Base-by-base conservation (phyloP, 192 early-diverging fungal genomes). In the Haplosporangium gracile region DNA sequence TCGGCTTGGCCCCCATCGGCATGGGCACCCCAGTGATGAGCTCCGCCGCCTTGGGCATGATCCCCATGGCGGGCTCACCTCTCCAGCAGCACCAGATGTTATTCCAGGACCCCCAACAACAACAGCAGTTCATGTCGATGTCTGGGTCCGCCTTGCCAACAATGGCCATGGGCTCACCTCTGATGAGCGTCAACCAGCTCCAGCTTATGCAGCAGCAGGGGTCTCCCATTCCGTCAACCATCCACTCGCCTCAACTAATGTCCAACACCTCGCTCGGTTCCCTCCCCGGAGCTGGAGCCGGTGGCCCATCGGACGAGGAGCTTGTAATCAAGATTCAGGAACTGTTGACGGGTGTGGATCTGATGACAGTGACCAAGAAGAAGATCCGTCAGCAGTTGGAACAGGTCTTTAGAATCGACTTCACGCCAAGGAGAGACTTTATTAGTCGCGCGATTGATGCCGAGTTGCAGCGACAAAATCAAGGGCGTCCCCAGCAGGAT, bases 301-400 rank as follows among this genome's bases (percentile, higher is more conserved):
- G 88, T 34, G 89, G 78, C 11, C 96, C 96, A 9, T 92, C 93
- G 40, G 95, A 98, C 82, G 93, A 95, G 36, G 96, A 96, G 43
- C 89, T 98, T 36, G 81, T 94, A 68, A 81, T 88, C 72, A 92
- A 95, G 75, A 94, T 98, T 70, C 91, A 93, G 45, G 90, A 91
- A 51, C 93, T 98, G 32, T 86, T 98, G 34, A 81, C 88, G 42
- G 93, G 90, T 3, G 88, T 94, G 22, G 95, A 97, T 80, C 85
- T 97, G 74, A 93, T 93, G 82, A 88, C 89, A 2, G 88, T 97
- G 47, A 97, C 96, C 42, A 97, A 97, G 89, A 95, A 95, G 83
- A 94, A 94, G 82, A 95, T 98, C 71, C 90, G 95, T 10, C 93
- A 95, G 45, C 91, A 93, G 72, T 79, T 97, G 47, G 88, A 90